Base-by-base conservation (phyloP, 345 rosid species). In the Murraya paniculata region DNA sequence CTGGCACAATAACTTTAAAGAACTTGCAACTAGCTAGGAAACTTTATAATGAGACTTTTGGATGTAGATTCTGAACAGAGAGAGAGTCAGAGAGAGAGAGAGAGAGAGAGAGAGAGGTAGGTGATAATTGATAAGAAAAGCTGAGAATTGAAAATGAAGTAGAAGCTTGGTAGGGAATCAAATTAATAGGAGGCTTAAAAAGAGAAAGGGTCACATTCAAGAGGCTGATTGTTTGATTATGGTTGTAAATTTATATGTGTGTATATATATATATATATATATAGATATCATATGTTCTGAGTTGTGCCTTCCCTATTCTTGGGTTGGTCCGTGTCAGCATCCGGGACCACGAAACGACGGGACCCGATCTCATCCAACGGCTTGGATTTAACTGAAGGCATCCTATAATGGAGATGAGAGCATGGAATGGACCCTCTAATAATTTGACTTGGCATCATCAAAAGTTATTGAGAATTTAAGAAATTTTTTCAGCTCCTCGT, bases 121-220 rank as follows among this genome's bases (percentile, higher is more conserved):
- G 78, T 56, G 72, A 64, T 70, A 62, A 80, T 68, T 45, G 50
- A 45, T 45, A 11, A 45, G 50, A 45, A 45, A 45, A 45, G 72
- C 41, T 72, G 69, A 80, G 77, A 53, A 53, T 53, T 53, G 57
- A 80, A 78, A 75, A 82, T 76, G 82, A 85, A 77, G 70, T 69
- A 82, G 84, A 79, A 69, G 82, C 56, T 50, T 79, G 85, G 75
- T 69, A 45, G 79, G 81, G 83, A 82, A 85, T 82, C 83, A 81
- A 85, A 73, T 82, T 81, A 85, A 81, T 79, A 80, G 85, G 73
- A 81, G 80, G 76, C 76, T 73, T 38, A 65, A 22, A 30, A 25
- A 24, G 67, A 64, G 69, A 67, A 64, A 79, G 35, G 35, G 85
- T 82, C 86, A 62, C 68, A 30, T 71, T 81, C 83, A 84, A 81